Base-by-base conservation (phyloP, 148 eudicot genomes). In the Rhododendron griersonianum region DNA sequence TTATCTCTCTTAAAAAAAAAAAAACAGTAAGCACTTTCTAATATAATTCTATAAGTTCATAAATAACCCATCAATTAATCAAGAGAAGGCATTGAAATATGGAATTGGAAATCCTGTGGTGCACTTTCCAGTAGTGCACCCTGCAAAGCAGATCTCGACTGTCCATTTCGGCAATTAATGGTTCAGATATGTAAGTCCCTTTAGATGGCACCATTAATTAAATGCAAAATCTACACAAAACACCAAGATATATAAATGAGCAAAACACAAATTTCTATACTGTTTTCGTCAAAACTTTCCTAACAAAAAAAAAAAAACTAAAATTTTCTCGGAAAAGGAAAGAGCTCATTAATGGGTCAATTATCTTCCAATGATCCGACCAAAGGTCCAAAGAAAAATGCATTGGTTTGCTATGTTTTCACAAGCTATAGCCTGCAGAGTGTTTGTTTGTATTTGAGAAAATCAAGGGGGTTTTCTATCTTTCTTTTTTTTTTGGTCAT, bases 401-500 rank as follows among this genome's bases (percentile, higher is more conserved):
- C 44, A 41, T 28, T 61, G 50, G 51, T 5, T 41, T 23, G n/a
- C 53, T 83, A 69, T 37, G 85, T 39, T 79, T 55, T 86, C 85
- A 84, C 90, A 89, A 84, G 71, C 61, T 80, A 89, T 51, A 83
- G 84, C 90, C 88, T 89, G 84, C 88, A 75, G 85, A 81, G 86
- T 86, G 84, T 67, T 86, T 30, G 87, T 86, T 80, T 80, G 83
- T 65, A 41, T 25, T 4, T 5, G 25, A 8, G 41, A 21, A 30
- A 47, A 47, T 9, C 2, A 47, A 47, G 11, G 11, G 50, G 18
- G 19, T 3, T 53, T 14, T 15, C 57, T 3, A 3, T 53, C 57
- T 14, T 0, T 0, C 3, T 14, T 51, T 51, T 51, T 51, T 13
- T 51, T 11, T 13, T 14, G 57, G 57, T 51, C 18, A 51, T 13